Conservation (phyloP, 495 filamentous ascomycete genomes). For the Aspergillus avenaceus region DNA sequence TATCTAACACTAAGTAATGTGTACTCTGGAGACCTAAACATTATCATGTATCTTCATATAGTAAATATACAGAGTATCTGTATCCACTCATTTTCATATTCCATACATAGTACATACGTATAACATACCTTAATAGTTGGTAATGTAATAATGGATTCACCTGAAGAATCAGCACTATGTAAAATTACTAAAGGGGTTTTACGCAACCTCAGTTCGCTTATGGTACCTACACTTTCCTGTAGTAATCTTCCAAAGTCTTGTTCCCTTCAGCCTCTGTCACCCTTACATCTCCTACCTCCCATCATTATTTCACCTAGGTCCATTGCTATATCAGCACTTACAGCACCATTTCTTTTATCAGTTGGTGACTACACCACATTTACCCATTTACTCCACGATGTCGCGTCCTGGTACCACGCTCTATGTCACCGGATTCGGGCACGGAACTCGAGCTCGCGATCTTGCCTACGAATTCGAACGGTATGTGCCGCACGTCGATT, state of each 20-base stretch:
- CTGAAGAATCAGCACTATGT: neutral
- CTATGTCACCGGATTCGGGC: slow-evolving; percentile 97
- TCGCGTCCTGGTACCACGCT: slow-evolving; percentile 92
- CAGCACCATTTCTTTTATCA: neutral
- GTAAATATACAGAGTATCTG: too few relatives aligned
- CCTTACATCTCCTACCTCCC: neutral
- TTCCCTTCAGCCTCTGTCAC: neutral
- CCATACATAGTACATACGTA: too few relatives aligned
- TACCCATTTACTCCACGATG: slow-evolving; percentile 47
- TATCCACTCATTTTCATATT: too few relatives aligned
- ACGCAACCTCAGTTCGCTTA: slow-evolving; percentile 2
- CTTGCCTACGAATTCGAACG: slow-evolving; percentile 99
- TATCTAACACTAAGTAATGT: too few relatives aligned
- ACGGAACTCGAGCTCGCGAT: slow-evolving; percentile 98
- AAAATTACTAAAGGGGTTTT: slow-evolving; percentile 1
- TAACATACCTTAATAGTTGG: too few relatives aligned
- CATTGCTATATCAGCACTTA: neutral
- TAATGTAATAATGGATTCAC: too few relatives aligned
- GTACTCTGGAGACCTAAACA: too few relatives aligned
- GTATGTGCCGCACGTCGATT: slow-evolving; percentile 73
- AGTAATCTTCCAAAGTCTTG: neutral
- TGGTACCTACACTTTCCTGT: slow-evolving; percentile 3
- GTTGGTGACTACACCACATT: neutral
- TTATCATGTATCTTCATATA: too few relatives aligned
- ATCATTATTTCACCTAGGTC: neutral